Evolutionary conservation across 192 early-diverging fungal species (phyloP), one percentile per base, ranked within the genome.

Genomic region (Podila verticillata): DNA sequence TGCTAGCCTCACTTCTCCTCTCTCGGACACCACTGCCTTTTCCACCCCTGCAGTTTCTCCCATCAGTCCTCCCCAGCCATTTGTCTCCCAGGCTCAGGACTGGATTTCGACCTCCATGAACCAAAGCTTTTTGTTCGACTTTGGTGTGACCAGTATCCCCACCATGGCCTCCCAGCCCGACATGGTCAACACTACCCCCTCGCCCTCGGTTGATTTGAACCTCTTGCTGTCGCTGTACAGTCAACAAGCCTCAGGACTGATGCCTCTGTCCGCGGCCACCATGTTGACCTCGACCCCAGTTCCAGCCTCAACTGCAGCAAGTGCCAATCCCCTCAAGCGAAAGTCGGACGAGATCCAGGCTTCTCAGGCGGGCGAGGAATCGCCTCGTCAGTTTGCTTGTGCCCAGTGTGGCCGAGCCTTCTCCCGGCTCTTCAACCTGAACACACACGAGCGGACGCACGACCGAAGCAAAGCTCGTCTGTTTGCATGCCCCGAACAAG

Each of bases 401-500:
- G 82, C 88, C 7, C 71, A 88, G 20, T 97, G 96, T 67, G 63
- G 83, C 44, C 86, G 89, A 61, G 77, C 84, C 49, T 97, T 97
- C 80, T 90, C 92, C 0, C 85, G 95, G 36, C 89, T 88, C 36
- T 97, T 92, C 74, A 97, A 96, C 74, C 86, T 97, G 34, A 91
- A 90, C 74, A 91, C 91, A 0, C 94, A 97, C 69, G 82, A 91
- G 65, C 81, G 88, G 47, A 91, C 90, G 12, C 95, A 96, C 82
- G 82, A 89, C 66, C 78, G 85, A 20, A 62, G 77, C 68, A 84
- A 86, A 22, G 81, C 86, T 9, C 83, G 91, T 63, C 86, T 85
- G 39, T 94, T 87, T 82, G 73, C 84, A 30, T 92, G 91, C 68
- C 77, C 77, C 56, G 77, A 80, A 48, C 65, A 83, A 12, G 61